phyloP scores from a whole-genome alignment of 768 basidiomycete genomes.

The Tulasnella sp. region DNA sequence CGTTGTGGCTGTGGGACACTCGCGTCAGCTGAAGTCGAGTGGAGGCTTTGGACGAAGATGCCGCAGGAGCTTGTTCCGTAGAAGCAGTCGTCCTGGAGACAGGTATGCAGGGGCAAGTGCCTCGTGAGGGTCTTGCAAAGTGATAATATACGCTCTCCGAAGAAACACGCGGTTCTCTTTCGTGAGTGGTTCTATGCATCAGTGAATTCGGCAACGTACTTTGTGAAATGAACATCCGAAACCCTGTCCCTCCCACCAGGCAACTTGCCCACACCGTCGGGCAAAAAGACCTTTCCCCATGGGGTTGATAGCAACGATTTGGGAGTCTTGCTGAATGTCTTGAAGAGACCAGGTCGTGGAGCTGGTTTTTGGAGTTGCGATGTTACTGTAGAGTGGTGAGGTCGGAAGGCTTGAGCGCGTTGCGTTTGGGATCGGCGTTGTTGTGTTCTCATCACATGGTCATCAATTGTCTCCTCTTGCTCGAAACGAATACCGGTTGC shows the following conservation, averaged over 20 bases:
- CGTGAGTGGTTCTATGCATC: neutral
- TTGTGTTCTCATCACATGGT: constrained; percentile 47
- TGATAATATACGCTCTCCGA: constrained; percentile 81
- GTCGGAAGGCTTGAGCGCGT: constrained; percentile 54
- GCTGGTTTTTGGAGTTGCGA: constrained; percentile 73
- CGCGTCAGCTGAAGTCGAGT: neutral
- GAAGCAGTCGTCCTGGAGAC: neutral
- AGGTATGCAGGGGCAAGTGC: constrained; percentile 19
- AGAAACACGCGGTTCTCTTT: neutral
- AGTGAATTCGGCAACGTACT: constrained; percentile 37
- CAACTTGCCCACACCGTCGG: constrained; percentile 63
- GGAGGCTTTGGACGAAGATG: constrained; percentile 8
- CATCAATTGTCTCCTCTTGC: constrained; percentile 18
- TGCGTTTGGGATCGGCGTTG: constrained; percentile 65
- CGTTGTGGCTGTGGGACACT: neutral
- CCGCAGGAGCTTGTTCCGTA: constrained; percentile 27
- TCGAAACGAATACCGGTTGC: constrained; percentile 24
- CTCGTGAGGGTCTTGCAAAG: constrained; percentile 77
- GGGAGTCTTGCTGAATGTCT: constrained; percentile 91
- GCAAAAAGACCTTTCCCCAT: constrained; percentile 88
- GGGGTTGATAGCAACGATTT: constrained; percentile 80
- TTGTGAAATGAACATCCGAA: constrained; percentile 72
- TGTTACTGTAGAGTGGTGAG: constrained; percentile 73
- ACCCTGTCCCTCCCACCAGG: constrained; percentile 72
- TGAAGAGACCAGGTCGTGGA: constrained; percentile 95